Base-by-base conservation (phyloP, 768 basidiomycete genomes). In the Leccinum subgranulosum region DNA sequence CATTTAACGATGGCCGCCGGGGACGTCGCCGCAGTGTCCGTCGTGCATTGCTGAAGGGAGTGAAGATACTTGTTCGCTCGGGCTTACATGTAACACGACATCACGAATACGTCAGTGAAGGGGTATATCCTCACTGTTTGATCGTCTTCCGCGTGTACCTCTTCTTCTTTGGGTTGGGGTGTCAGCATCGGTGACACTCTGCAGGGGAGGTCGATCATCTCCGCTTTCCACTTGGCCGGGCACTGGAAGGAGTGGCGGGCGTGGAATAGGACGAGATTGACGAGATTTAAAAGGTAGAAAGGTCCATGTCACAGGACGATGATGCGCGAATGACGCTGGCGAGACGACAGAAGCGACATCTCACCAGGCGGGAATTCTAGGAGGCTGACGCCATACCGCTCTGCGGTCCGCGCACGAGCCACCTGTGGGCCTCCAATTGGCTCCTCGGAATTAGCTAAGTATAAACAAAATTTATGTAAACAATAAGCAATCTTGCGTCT, bases 241-340 rank as follows among this genome's bases (percentile, higher is more conserved):
- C 0, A 39, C 7, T 19, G 53, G 61, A 3, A 50, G 59, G 5
- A n/a, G 34, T 1, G 11, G 53, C 15, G 62, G 59, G 17, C 11
- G 62, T 14, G 64, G 69, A n/a, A 68, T 64, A 17, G 64, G 46
- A 72, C 72, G 19, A 73, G 34, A 17, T 53, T 59, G 21, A 39
- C 3, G 7, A 73, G 65, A 3, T 55, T 64, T 0, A 39, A 7
- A n/a, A 64, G 28, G 64, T 9, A 64, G 61, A 1, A 49, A 12
- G 2, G 39, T 49, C 72, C 69, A 72, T 1, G 57, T n/a, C n/a
- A n/a, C n/a, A n/a, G n/a, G n/a, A n/a, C n/a, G n/a, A n/a, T n/a
- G n/a, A n/a, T n/a, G n/a, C n/a, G n/a, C n/a, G n/a, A n/a, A n/a
- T n/a, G n/a, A n/a, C n/a, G n/a, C n/a, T n/a, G n/a, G n/a, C n/a